Base-by-base conservation (phyloP, 78 protist species). In the Trichosphaerium sp. region DNA sequence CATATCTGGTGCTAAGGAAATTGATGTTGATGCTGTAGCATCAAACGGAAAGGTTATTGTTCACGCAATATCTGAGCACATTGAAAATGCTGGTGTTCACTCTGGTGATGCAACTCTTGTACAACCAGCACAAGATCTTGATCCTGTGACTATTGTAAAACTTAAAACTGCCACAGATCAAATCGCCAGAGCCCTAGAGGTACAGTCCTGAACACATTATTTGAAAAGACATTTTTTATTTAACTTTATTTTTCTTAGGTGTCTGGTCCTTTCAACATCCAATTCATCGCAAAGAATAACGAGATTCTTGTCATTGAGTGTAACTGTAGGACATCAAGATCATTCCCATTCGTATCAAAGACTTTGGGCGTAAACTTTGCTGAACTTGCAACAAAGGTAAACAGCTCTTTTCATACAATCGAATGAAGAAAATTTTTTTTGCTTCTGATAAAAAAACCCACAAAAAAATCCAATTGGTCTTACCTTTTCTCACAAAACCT, bases 61-160 rank as follows among this genome's bases (percentile, higher is more conserved):
- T 68, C 84, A 80, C 65, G 92, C 92, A 69, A 77, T 95, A 59
- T 81, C 90, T 35, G 97, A 95, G 76, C 98, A 95, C 82, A 88
- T 95, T 25, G 98, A 95, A 75, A 92, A 95, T 61, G 98, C 98
- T 2, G 98, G 98, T 55, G 98, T 95, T 37, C 98, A 95, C 84
- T 72, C 87, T 5, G 98, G 98, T 12, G 98, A 95, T 61, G 98
- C 98, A 4, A 90, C 97, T 1, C 71, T 95, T 41, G 84, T 95
- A 25, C 90, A 88, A 56, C 98, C 97, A 26, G 89, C 93, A n/a
- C 91, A 80, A 68, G 85, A 87, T 55, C 79, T 84, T 31, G 83
- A 87, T 44, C 70, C 23, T 64, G 74, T 65, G 57, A 86, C 93
- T 66, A 41, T 83, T 15, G 15, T 0, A 29, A 57, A 60, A 65